Evolutionary conservation across 352 stramenopile species (phyloP).

Genomic region (Hyaloperonospora brassicae): DNA sequence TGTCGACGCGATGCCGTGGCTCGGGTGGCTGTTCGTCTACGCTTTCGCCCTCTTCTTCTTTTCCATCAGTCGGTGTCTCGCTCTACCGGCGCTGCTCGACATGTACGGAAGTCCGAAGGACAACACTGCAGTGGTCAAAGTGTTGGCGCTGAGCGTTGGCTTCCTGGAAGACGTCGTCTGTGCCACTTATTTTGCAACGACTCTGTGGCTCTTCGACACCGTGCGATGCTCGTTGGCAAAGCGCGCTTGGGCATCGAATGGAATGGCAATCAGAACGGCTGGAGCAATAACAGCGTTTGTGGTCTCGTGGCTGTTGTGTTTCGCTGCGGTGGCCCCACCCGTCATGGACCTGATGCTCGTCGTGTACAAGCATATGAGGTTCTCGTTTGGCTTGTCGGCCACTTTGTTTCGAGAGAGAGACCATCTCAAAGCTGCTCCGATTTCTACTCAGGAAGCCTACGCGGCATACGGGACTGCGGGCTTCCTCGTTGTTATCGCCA

Average conservation of each 20-base stretch:
- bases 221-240: constrained; percentile 4
- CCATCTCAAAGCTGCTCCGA: constrained; percentile 27
- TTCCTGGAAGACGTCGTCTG: constrained; percentile 29
- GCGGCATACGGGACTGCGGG: constrained; percentile 17
- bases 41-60: constrained; percentile 21
- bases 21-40: constrained; percentile 27
- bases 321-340: constrained; percentile 23
- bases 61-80: constrained; percentile 16
- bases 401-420: constrained; percentile 22
- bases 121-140: constrained; percentile 16
- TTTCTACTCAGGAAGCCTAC: constrained; percentile 28
- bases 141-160: constrained; percentile 14
- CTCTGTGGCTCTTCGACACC: constrained; percentile 24
- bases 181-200: constrained; percentile 18
- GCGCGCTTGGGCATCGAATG: background rate
- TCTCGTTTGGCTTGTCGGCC: constrained; percentile 29
- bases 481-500: constrained; percentile 13
- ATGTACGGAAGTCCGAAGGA: constrained; percentile 21
- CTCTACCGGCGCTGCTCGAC: constrained; percentile 13
- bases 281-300: constrained; percentile 11
- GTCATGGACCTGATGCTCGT: constrained; percentile 32
- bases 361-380: constrained; percentile 27
- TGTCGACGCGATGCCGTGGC: constrained; percentile 7
- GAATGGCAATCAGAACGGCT: constrained; percentile 3
- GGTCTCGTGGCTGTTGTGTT: constrained; percentile 24